Conservation (phyloP, 305 asterid species). For the Coffea humblotiana region DNA sequence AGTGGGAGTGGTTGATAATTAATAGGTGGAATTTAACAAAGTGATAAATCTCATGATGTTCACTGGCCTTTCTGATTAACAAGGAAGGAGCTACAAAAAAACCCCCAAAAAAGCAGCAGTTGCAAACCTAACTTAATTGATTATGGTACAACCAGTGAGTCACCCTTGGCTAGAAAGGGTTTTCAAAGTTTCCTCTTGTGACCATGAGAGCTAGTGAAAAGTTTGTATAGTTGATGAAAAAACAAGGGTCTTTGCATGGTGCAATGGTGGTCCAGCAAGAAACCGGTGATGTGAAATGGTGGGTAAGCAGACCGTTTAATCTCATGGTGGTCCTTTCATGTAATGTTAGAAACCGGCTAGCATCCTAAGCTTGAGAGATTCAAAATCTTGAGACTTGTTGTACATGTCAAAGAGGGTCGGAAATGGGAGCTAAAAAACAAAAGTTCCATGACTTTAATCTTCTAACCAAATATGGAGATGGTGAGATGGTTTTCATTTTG, state of each 20-base stretch:
- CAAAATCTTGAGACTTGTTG: background rate
- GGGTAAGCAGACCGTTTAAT: slow-evolving; percentile 6
- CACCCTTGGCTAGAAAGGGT: background rate
- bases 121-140: slow-evolving; percentile 11
- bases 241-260: background rate
- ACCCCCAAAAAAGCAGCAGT: background rate
- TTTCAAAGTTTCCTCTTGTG: slow-evolving; percentile 8
- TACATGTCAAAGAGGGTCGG: background rate
- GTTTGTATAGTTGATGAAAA: slow-evolving; percentile 6
- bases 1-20: slow-evolving; percentile 10
- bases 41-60: background rate
- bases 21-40: background rate
- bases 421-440: slow-evolving; percentile 24
- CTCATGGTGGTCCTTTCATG: slow-evolving; percentile 6
- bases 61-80: background rate
- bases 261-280: slow-evolving; percentile 18
- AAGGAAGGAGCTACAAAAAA: background rate
- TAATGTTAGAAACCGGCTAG: background rate
- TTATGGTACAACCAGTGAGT: background rate
- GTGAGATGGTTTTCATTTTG: slow-evolving; percentile 8
- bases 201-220: slow-evolving; percentile 16
- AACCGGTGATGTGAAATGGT: slow-evolving; percentile 14
- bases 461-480: slow-evolving; percentile 9
- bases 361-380: slow-evolving; percentile 10
- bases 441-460: slow-evolving; percentile 4